Evolutionary conservation across 2,329 filamentous ascomycete species (phyloP).

Genomic region (Venturia asperata): DNA sequence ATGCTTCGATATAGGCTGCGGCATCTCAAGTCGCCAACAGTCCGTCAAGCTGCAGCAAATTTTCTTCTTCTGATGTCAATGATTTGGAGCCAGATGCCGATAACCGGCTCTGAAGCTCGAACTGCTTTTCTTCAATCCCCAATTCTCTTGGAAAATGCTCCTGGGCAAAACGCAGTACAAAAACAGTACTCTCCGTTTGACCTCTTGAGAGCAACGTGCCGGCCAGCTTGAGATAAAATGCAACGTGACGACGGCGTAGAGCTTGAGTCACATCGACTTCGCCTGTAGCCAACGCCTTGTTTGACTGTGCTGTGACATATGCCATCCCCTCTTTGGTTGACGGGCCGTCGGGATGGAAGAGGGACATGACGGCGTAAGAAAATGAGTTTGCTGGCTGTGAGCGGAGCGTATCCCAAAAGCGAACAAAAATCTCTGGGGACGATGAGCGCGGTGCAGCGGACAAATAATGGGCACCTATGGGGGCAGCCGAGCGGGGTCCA

Average conservation of each 20-base stretch:
- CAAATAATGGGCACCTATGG: not conserved
- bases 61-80: constrained; percentile 3
- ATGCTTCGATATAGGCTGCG: not conserved
- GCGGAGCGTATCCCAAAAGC: not conserved
- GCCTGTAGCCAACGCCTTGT: not conserved
- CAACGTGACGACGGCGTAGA: not conserved
- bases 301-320: not conserved
- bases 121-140: constrained; percentile 4
- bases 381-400: not conserved
- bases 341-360: constrained; percentile 9
- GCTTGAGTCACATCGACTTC: not conserved
- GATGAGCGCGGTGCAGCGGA: not conserved
- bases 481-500: not conserved
- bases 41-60: constrained; percentile 9
- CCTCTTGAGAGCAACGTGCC: not conserved
- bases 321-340: not conserved
- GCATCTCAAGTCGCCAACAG: not conserved
- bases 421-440: not conserved
- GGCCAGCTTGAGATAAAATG: constrained; percentile 10
- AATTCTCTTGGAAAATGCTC: constrained; percentile 12
- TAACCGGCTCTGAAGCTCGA: not conserved
- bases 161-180: constrained; percentile 14
- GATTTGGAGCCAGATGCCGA: not conserved
- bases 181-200: not conserved
- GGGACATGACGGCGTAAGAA: constrained; percentile 5